Base-by-base conservation (phyloP, 2,329 filamentous ascomycete species). In the Diaporthe helianthi region DNA sequence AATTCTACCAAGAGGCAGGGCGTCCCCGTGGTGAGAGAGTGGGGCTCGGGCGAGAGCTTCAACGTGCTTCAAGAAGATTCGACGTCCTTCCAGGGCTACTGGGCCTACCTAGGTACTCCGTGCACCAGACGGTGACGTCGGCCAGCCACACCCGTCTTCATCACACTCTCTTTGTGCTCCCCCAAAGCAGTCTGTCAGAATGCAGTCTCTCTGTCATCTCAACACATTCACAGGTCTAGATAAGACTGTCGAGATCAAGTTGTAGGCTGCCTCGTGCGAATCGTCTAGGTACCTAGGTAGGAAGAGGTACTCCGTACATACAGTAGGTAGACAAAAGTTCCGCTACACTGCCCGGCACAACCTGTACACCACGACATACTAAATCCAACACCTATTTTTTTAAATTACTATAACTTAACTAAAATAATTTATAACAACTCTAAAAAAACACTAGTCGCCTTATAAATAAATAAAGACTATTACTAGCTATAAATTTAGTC, bases 1-100 rank as follows among this genome's bases (percentile, higher is more conserved):
- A 49, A 63, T 63, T 63, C 58, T 36, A 49, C 44, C 58, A 60
- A 44, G 54, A 70, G 46, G 52, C 58, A 49, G 44, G 41, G 49
- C 65, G 52, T 66, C 46, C 44, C 24, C 44, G 41, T 29, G 58
- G 33, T 49, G 41, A 22, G 64, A 71, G 68, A 71, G 69, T 66
- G 58, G 58, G 58, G 58, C 44, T 36, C 58, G 58, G 44, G 58
- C 58, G 58, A 63, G 29, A 63, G 58, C 58, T 63, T 63, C 58
- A 61, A 61, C 58, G 61, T 51, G 44, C 61, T 70, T 70, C 68
- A 69, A 61, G 69, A 69, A 71, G 67, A 69, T 71, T 71, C 69
- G 69, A 71, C 63, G 67, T 10, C 38, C 49, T 61, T 65, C 52
- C 60, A 24, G 55, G 44, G 44, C 26, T 58, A 29, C 29, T 33